Evolutionary conservation across 371 early-diverging fungal genomes (phyloP).

Genomic region (Saksenaea vasiformis): DNA sequence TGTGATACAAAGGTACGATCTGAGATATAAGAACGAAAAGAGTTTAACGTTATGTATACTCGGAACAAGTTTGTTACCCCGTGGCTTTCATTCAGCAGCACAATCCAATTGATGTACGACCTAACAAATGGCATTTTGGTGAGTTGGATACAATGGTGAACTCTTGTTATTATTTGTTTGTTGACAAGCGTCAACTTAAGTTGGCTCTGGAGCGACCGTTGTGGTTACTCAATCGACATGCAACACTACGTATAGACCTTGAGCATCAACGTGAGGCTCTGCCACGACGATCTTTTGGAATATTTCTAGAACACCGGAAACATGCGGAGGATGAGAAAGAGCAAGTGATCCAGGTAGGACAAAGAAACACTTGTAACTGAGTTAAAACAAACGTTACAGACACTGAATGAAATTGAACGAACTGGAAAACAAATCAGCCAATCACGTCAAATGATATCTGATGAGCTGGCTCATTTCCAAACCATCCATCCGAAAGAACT

Average conservation of each 20-base stretch:
- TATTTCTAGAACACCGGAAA: slow-evolving; percentile 33
- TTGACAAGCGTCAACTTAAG: slow-evolving; percentile 17
- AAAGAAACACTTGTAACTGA: background rate
- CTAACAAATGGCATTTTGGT: slow-evolving; percentile 40
- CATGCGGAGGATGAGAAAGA: slow-evolving; percentile 29
- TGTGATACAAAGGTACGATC: slow-evolving; percentile 27
- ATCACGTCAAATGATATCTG: slow-evolving; percentile 47
- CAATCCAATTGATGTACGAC: slow-evolving; percentile 21
- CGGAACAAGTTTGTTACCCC: background rate
- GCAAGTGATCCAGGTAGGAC: slow-evolving; percentile 34
- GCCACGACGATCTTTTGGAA: slow-evolving; percentile 12
- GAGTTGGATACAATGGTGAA: slow-evolving; percentile 5
- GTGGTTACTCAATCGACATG: slow-evolving; percentile 22
- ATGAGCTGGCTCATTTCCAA: slow-evolving; percentile 51
- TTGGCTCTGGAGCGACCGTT: slow-evolving; percentile 38
- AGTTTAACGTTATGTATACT: background rate
- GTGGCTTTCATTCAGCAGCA: slow-evolving; percentile 23
- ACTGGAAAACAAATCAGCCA: slow-evolving; percentile 37
- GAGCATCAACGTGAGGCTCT: slow-evolving; percentile 39
- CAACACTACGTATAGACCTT: slow-evolving; percentile 20
- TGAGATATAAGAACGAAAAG: background rate
- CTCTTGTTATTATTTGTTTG: background rate
- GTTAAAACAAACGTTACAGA: slow-evolving; percentile 15
- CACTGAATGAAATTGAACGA: slow-evolving; percentile 35
- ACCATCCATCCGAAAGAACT: slow-evolving; percentile 30